phyloP scores from a whole-genome alignment of 495 filamentous ascomycete genomes.

The Venustampulla echinocandica region DNA sequence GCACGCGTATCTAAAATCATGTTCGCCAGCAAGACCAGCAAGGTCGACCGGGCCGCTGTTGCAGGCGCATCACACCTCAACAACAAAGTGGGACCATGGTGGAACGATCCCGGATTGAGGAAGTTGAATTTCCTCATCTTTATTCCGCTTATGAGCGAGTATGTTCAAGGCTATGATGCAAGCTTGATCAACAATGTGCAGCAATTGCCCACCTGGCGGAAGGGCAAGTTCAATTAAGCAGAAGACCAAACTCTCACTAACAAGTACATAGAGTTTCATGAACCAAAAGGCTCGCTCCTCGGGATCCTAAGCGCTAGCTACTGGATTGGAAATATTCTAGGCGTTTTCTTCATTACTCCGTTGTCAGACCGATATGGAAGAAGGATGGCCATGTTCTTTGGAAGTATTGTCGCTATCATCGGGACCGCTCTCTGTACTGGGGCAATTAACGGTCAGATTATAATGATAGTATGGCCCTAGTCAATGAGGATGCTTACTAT shows the following conservation, averaged over 20 bases:
- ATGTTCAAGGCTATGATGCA: slow-evolving; percentile 11
- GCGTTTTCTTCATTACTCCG: slow-evolving; percentile 6
- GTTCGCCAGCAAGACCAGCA: slow-evolving; percentile 1
- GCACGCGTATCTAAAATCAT: too few relatives aligned
- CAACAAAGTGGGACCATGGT: slow-evolving; percentile 5
- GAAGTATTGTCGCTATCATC: slow-evolving; percentile 38
- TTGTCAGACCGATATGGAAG: slow-evolving; percentile 31
- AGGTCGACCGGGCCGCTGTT: slow-evolving; percentile 2
- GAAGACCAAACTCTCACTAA: not conserved
- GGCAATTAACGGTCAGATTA: slow-evolving; percentile 5
- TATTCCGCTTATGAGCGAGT: slow-evolving; percentile 13
- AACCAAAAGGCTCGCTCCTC: slow-evolving; percentile 1
- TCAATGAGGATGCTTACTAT: slow-evolving; percentile 21
- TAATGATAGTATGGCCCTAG: too few relatives aligned
- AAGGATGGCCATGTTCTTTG: slow-evolving; percentile 38
- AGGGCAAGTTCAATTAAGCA: not conserved
- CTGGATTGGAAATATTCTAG: slow-evolving; percentile 7
- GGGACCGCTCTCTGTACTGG: slow-evolving; percentile 35
- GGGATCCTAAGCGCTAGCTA: slow-evolving; percentile 3
- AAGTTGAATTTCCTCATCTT: slow-evolving; percentile 8
- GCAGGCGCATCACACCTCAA: not conserved
- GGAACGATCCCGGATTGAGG: slow-evolving; percentile 4
- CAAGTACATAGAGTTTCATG: not conserved
- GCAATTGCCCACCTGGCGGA: slow-evolving; percentile 1
- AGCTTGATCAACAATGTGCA: slow-evolving; percentile 8